Percentiles rank a stretch among this genome's conserved stretches.
phyloP scores from a whole-genome alignment of 2,329 filamentous ascomycete genomes.

The Stachybotrys echinatus region DNA sequence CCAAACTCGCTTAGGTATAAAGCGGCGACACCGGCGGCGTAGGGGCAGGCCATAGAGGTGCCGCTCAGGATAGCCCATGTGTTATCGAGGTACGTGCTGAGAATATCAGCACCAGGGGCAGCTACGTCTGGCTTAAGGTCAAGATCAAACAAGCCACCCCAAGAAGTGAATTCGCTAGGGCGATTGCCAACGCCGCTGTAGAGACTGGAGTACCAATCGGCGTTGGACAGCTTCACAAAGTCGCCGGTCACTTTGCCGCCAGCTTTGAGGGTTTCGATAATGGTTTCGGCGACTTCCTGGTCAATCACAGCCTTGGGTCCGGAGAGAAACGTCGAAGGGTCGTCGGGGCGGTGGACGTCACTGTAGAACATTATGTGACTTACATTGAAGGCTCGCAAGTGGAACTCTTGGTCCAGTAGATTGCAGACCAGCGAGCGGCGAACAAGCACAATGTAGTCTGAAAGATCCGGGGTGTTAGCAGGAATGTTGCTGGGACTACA shows the following conservation, averaged over 20 bases:
- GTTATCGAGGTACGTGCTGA: conserved; percentile 33
- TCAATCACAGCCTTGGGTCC: background rate
- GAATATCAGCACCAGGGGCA: conserved; percentile 32
- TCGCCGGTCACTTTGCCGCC: conserved; percentile 21
- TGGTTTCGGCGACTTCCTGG: conserved; percentile 12
- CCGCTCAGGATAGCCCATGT: conserved; percentile 33
- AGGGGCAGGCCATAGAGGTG: conserved; percentile 43
- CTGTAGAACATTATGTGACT: conserved; percentile 4
- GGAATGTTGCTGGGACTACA: background rate
- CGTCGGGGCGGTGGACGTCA: conserved; percentile 8
- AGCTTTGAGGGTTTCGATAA: conserved; percentile 18
- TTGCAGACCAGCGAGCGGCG: background rate
- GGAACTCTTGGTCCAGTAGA: background rate
- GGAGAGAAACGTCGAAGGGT: background rate
- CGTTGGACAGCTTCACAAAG: conserved; percentile 12
- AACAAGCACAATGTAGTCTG: conserved; percentile 1
- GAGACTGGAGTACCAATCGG: conserved; percentile 15
- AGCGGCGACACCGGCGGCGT: no score
- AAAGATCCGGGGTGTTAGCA: background rate
- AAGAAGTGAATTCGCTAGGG: conserved; percentile 33
- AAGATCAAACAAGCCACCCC: conserved; percentile 37
- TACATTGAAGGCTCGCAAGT: background rate
- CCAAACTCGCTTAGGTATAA: conserved; percentile 26
- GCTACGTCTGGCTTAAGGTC: conserved; percentile 37
- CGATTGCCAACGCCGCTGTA: conserved; percentile 23